A percentile compares a stretch with the other conserved stretches of the same genome.
Conservation (phyloP, 108 stramenopile genomes). For the Bacterosira constricta region DNA sequence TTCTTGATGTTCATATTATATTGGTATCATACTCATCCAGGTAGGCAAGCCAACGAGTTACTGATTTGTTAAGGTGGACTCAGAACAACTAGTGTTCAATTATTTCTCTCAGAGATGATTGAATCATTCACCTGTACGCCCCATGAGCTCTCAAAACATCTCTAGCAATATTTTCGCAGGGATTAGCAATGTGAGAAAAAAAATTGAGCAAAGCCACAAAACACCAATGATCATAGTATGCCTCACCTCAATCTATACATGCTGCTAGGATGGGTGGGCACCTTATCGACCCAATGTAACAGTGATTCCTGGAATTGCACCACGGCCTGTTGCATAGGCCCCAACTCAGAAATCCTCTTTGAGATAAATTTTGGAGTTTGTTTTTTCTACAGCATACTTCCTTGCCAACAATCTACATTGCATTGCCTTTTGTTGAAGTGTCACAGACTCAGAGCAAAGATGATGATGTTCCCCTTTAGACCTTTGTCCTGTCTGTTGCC, state of each 20-base stretch:
- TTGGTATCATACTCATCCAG: neutral
- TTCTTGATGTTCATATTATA: no score
- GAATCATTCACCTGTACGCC: constrained; percentile 47
- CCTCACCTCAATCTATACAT: constrained; percentile 50
- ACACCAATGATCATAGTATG: neutral
- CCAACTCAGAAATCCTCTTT: constrained; percentile 3
- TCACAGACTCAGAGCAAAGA: neutral
- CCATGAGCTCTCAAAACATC: constrained; percentile 57
- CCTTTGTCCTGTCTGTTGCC: neutral
- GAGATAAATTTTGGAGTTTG: neutral
- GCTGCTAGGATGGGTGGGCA: constrained; percentile 43
- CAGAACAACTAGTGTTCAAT: no score
- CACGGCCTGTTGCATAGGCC: constrained; percentile 33
- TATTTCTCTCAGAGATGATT: neutral
- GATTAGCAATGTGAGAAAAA: neutral
- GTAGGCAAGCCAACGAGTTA: no score
- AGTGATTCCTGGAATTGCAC: constrained; percentile 31
- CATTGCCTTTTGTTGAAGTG: constrained; percentile 44
- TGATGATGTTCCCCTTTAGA: neutral
- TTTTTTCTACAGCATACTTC: constrained; percentile 49
- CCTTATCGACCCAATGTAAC: constrained; percentile 29
- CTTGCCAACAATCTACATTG: constrained; percentile 50
- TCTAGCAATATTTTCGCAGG: constrained; percentile 5
- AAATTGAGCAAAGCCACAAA: neutral
- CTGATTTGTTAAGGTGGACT: no score